Base-by-base conservation (phyloP, 164 flowering plant species). In the Magnolia sinica region DNA sequence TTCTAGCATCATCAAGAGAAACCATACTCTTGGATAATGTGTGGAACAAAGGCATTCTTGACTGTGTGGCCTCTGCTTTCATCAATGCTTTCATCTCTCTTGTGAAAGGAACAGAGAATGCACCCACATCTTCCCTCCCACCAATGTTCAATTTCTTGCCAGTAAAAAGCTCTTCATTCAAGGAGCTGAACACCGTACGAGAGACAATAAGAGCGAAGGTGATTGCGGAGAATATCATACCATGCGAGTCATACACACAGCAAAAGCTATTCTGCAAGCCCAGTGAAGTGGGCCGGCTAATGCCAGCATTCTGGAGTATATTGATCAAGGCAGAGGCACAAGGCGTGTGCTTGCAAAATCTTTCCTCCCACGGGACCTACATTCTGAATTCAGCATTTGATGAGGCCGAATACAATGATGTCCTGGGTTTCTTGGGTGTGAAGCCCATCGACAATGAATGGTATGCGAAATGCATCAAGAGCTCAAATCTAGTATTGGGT, bases 1-100 rank as follows among this genome's bases (percentile, higher is more conserved):
- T 89, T 24, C 77, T 88, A 0, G 78, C 88, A 20, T 88, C 93
- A 9, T 90, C 93, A 10, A 80, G 91, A 72, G 90, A 90, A 67
- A 82, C 83, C 1, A 85, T 90, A 14, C 82, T 88, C 7, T 73
- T 84, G 79, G 89, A 89, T 50, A 73, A 83, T 66, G 84, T 75
- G 63, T 89, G 94, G 94, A 90, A 90, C 78, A 73, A 23, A 58
- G 84, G 85, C 16, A 85, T 82, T 52, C 74, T 83, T 9, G 73
- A 81, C 7, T 74, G 79, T 63, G 81, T 85, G 1, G 77, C 87
- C 50, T 49, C 76, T 16, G 80, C 79, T 16, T 83, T 85, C 73
- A 49, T 81, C 37, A 77, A 77, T 75, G 84, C 84, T 69, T 75
- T 85, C 27, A 20, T n/a, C 50, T 76, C 83, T 2, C 73, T 69